Evolutionary conservation across 176 grass and related monocot genomes (phyloP), one percentile per base, ranked within the genome.

Genomic region (Lolium perenne): DNA sequence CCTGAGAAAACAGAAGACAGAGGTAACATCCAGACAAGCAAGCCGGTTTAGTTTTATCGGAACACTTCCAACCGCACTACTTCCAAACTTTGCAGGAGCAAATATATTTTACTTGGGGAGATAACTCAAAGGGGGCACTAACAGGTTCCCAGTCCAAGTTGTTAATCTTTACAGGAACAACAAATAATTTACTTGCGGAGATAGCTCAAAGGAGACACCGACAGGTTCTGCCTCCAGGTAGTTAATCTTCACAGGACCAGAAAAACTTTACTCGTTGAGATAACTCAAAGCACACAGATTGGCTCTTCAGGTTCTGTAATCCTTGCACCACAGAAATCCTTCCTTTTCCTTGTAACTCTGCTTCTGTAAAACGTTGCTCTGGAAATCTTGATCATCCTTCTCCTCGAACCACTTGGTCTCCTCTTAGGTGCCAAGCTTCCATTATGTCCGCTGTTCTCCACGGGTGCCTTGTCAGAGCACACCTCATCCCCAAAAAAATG

Each of bases 271-370:
- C 22, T 20, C 50, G 49, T 40, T 69, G 13, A 29, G 48, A 76
- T 35, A 54, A 71, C 76, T 87, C 71, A 91, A 63, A 45, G 9
- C 4, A 82, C 63, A 57, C 82, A 13, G 12, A 77, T 72, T 32
- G 83, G 50, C 35, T 86, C 85, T 86, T 93, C 91, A 40, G 77
- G 78, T 85, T 90, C 91, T 65, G 12, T 10, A 6, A 95, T 92
- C 88, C 73, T 91, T 46, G 76, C 86, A 74, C 93, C 93, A 2
- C 83, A 82, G 47, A 69, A 76, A 25, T 86, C 77, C 86, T 47
- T 93, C 67, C 91, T 90, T 62, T 82, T 84, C 82, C 80, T 79
- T 65, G 76, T 83, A 48, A 87, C 80, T 85, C 80, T 88, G 79
- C 87, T 92, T 85, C 89, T 92, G 32, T 57, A 83, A 45, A 91